A percentile compares a stretch with the other conserved stretches of the same genome.
Evolutionary conservation across 2,329 filamentous ascomycete genomes (phyloP).

Genomic region (Lomentospora prolificans): DNA sequence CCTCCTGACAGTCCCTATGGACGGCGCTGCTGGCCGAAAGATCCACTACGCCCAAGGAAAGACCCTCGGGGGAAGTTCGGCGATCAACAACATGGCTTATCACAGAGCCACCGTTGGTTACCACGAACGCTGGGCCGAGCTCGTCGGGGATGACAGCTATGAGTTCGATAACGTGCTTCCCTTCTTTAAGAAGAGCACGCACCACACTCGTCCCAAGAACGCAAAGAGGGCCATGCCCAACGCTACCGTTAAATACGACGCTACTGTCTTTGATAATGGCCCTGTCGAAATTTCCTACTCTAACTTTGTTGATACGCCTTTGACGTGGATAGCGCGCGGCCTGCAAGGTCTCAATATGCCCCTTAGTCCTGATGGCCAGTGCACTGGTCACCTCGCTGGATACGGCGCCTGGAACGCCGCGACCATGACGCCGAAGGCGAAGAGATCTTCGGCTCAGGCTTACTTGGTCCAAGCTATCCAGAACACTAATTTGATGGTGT

Average conservation of each 20-base stretch:
- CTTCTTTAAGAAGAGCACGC: conserved; percentile 21
- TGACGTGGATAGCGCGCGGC: conserved; percentile 17
- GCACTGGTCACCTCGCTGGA: background rate
- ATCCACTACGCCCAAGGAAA: conserved; percentile 28
- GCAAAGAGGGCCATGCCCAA: conserved; percentile 12
- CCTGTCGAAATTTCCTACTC: conserved; percentile 16
- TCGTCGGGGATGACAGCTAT: conserved; percentile 20
- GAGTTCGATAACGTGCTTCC: conserved; percentile 20
- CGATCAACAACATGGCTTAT: conserved; percentile 20
- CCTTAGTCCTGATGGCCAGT: background rate
- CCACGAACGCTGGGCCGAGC: conserved; percentile 21
- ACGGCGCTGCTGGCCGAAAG: conserved; percentile 15
- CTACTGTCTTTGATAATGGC: conserved; percentile 15
- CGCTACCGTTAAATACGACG: conserved; percentile 17
- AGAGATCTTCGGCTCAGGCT: conserved; percentile 24
- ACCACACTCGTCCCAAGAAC: conserved; percentile 20
- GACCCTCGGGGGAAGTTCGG: conserved; percentile 21
- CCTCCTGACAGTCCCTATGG: conserved; percentile 12
- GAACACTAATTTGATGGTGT: conserved; percentile 26
- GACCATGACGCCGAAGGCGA: conserved; percentile 19
- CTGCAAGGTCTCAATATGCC: conserved; percentile 25
- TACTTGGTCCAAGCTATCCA: conserved; percentile 21
- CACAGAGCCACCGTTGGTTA: conserved; percentile 16
- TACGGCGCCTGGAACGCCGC: conserved; percentile 10
- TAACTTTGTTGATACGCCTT: conserved; percentile 17